These are phyloP conservation scores for Kluyveromyces sp. DNA, from an alignment of 1,139 yeast species.

Conservation along the genomic window DNA sequence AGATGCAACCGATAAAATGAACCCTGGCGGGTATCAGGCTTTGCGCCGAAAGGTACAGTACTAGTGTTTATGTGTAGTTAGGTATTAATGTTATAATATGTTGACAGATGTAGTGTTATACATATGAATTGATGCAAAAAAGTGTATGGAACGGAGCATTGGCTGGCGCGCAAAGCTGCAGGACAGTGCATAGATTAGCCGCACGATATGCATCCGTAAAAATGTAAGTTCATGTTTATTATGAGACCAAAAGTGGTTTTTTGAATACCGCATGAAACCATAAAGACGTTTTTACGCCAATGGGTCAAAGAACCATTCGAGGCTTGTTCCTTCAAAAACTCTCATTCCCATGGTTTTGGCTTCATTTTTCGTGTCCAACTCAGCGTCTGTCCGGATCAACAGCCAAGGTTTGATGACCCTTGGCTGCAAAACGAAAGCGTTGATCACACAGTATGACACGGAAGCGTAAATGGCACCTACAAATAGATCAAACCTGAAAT, in stretches of 20 bases:
- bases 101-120: too few species aligned
- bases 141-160: constrained; percentile 2
- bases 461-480: constrained; percentile 48
- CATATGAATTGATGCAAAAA: background rate
- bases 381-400: constrained; percentile 32
- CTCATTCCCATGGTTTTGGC: constrained; percentile 55
- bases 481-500: constrained; percentile 56
- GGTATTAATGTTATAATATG: background rate
- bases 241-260: background rate
- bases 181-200: background rate
- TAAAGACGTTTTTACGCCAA: constrained; percentile 17
- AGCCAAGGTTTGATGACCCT: constrained; percentile 23
- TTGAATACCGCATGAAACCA: background rate
- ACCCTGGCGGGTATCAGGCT: too few species aligned
- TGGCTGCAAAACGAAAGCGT: constrained; percentile 29
- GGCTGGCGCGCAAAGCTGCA: too few species aligned
- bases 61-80: constrained; percentile 2
- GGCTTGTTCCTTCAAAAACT: constrained; percentile 41
- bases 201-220: background rate
- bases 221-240: too few species aligned
- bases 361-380: constrained; percentile 27
- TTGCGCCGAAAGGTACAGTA: too few species aligned
- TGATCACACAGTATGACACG: constrained; percentile 37
- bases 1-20: background rate
- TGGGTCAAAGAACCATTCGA: constrained; percentile 50